Evolutionary conservation across 805 yeast genomes (phyloP), one percentile per base, ranked within the genome.

Genomic region (Zygoascus bituminiphila): DNA sequence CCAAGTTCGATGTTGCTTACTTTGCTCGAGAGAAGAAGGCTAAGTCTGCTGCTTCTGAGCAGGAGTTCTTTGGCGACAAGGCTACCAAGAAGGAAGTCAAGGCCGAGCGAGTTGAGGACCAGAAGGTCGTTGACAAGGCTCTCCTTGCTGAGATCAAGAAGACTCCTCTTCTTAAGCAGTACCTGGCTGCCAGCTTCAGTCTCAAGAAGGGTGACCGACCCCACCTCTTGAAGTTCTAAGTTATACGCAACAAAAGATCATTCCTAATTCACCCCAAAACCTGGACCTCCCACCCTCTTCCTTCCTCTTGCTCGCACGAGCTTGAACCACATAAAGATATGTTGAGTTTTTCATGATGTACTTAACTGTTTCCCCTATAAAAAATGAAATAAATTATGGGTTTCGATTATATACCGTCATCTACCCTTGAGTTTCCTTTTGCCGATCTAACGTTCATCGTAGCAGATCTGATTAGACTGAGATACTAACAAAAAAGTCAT

Each of bases 191-290:
- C 65, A 77, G 95, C 62, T 91, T 91, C 89, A 84, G 96, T 64
- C 83, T 93, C 76, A 89, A 88, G 85, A 81, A 79, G 76, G 98
- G 98, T 75, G 98, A 91, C 81, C 88, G 78, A 75, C 98, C 98
- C 69, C 98, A 91, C 76, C 82, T 85, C 72, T 86, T 93, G 84
- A 88, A 86, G 80, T 91, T 93, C 76, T 91, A 88, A 84, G 64
- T 49, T n/a, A 41, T 15, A 17, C 21, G 22, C 21, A 15, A 17
- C 39, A 17, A 36, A 36, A 36, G 20, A 19, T 36, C 39, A 36
- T 36, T 17, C 22, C 22, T 17, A 36, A 17, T 17, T 36, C 39
- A 19, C 39, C 39, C 39, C 22, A 15, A 36, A 29, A 12, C 33
- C 39, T 20, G 17, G 17, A 15, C 21, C 39, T 36, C 20, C 33